Evolutionary conservation across 371 early-diverging fungal genomes (phyloP).

Genomic region (Funneliformis caledonium): DNA sequence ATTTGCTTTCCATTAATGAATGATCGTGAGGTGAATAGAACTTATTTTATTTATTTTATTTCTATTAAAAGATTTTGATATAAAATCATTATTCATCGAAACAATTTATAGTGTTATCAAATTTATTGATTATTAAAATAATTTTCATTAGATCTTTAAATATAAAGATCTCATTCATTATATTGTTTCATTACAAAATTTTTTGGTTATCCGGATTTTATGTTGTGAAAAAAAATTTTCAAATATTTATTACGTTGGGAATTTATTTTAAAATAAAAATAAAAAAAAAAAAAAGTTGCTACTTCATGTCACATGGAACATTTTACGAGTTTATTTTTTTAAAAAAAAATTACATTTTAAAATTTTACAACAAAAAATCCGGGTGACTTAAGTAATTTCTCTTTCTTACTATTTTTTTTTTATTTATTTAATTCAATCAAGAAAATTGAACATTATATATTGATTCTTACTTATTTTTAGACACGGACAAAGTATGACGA

Average conservation of each 20-base stretch:
- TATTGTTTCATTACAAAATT: background rate
- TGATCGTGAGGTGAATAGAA: conserved; percentile 9
- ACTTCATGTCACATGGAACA: background rate
- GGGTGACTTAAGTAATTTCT: background rate
- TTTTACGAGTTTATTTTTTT: too few species aligned
- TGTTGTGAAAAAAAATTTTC: background rate
- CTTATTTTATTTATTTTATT: background rate
- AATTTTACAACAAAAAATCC: background rate
- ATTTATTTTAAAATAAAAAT: background rate
- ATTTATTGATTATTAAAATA: too few species aligned
- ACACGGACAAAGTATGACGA: conserved; percentile 16
- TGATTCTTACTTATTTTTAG: background rate
- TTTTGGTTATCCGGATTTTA: background rate
- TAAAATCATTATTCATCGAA: background rate
- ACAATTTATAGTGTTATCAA: background rate
- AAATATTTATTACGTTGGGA: background rate
- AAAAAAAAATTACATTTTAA: background rate
- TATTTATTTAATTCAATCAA: background rate
- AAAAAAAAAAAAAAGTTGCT: too few species aligned
- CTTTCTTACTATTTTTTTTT: background rate
- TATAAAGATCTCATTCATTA: too few species aligned
- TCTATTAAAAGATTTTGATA: background rate
- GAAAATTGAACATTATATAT: background rate
- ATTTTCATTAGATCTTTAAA: too few species aligned
- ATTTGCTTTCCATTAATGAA: background rate